Conservation (phyloP, 2,329 filamentous ascomycete genomes). For the Camillea tinctor region DNA sequence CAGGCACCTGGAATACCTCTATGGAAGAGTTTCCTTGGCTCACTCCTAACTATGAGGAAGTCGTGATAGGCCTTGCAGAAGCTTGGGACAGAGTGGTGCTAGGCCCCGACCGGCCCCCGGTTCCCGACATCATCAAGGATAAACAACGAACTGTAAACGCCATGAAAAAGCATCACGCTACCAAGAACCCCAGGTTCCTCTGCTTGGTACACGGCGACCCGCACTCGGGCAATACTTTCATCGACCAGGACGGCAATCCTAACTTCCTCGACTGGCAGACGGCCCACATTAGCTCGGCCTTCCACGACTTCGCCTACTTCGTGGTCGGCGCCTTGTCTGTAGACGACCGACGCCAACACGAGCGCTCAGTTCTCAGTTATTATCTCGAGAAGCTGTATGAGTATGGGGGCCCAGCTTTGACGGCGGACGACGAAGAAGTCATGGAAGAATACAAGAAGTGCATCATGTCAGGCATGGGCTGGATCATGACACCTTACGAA, state of each 20-base stretch:
- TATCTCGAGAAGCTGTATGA: slow-evolving; percentile 25
- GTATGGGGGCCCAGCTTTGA: slow-evolving; percentile 21
- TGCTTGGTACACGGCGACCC: slow-evolving; percentile 32
- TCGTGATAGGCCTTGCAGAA: too few relatives aligned
- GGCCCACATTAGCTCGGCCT: slow-evolving; percentile 28
- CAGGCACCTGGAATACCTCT: too few relatives aligned
- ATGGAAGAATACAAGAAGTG: slow-evolving; percentile 31
- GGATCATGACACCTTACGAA: slow-evolving; percentile 27
- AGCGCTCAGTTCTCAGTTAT: slow-evolving; percentile 29
- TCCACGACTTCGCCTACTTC: slow-evolving; percentile 35
- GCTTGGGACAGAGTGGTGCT: too few relatives aligned
- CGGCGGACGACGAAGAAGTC: slow-evolving; percentile 21
- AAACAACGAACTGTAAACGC: too few relatives aligned
- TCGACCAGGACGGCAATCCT: slow-evolving; percentile 18
- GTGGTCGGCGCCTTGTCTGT: slow-evolving; percentile 28
- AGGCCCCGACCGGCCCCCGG: too few relatives aligned
- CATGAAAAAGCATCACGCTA: too few relatives aligned
- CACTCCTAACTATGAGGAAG: too few relatives aligned
- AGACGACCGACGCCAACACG: slow-evolving; percentile 28
- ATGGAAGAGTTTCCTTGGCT: slow-evolving; percentile 13
- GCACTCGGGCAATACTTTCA: slow-evolving; percentile 31
- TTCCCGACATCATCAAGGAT: too few relatives aligned
- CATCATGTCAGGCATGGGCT: slow-evolving; percentile 28
- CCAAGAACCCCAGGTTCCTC: slow-evolving; percentile 25
- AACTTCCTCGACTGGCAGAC: slow-evolving; percentile 35